Conservation (phyloP, 2,329 filamentous ascomycete species). For the Ceratocystis albifundus region DNA sequence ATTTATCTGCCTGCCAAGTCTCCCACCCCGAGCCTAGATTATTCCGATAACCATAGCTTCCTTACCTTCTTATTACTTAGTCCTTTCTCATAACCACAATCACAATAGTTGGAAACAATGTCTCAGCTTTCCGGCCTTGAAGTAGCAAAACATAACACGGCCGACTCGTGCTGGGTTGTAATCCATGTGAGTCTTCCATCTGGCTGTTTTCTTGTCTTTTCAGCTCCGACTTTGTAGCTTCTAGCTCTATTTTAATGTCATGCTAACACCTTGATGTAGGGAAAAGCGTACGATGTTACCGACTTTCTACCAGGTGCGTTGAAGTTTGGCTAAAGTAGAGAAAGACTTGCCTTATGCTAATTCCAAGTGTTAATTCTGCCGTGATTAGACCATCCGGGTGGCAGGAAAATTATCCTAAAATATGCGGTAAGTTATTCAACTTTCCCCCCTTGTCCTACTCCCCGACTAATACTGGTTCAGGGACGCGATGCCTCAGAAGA, state of each 20-base stretch:
- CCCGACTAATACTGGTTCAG: conserved; percentile 27
- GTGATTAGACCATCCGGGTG: conserved; percentile 66
- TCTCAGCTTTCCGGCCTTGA: conserved; percentile 42
- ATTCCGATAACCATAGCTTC: not conserved
- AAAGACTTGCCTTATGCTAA: not conserved
- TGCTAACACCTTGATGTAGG: conserved; percentile 32
- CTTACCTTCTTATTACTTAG: not conserved
- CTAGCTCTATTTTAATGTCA: not conserved
- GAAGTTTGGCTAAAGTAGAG: not conserved
- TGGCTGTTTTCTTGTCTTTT: not conserved
- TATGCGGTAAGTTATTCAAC: conserved; percentile 51
- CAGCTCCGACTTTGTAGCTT: too few relatives aligned
- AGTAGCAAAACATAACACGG: conserved; percentile 60
- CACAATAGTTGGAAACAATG: conserved; percentile 20
- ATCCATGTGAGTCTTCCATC: conserved; percentile 48
- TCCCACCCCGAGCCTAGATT: not conserved
- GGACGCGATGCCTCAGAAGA: conserved; percentile 89
- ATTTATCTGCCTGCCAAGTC: not conserved
- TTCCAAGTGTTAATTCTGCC: conserved; percentile 2
- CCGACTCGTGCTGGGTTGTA: conserved; percentile 84
- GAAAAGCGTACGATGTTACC: conserved; percentile 80
- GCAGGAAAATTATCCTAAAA: conserved; percentile 86
- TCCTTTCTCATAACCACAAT: not conserved
- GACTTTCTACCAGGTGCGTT: conserved; percentile 63
- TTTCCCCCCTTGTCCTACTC: not conserved